Percentiles rank a stretch among this genome's conserved stretches.
Conservation (phyloP, 768 basidiomycete species). For the Suillus paluster region DNA sequence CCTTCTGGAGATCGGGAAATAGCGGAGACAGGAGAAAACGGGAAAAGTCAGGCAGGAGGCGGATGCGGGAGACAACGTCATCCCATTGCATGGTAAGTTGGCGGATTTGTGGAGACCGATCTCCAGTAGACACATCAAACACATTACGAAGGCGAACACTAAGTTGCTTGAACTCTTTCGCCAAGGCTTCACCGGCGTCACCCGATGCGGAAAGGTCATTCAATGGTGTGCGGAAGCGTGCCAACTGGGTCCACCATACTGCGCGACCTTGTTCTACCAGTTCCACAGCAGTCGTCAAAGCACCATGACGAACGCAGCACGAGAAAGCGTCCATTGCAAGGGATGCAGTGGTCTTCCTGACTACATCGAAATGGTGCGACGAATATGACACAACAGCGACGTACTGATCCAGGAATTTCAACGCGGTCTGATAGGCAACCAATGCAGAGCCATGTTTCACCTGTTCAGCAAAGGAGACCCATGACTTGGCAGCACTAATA, state of each 20-base stretch:
- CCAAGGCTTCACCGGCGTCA: background rate
- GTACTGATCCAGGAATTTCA: conserved; percentile 27
- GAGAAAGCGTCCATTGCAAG: conserved; percentile 10
- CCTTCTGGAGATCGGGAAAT: conserved; percentile 16
- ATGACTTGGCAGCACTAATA: conserved; percentile 24
- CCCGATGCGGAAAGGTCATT: conserved; percentile 21
- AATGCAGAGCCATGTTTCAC: conserved; percentile 28
- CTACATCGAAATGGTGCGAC: conserved; percentile 14
- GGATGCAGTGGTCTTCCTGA: background rate
- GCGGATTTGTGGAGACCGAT: conserved; percentile 13
- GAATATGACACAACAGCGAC: conserved; percentile 18
- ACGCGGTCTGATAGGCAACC: conserved; percentile 29
- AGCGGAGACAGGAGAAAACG: conserved; percentile 19
- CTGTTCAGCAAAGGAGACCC: conserved; percentile 23
- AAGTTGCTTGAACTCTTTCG: conserved; percentile 11
- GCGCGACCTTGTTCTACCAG: conserved; percentile 35
- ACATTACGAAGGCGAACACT: conserved; percentile 10
- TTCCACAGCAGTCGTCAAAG: conserved; percentile 23
- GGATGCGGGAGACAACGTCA: conserved; percentile 10
- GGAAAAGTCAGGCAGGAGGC: conserved; percentile 17
- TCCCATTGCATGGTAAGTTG: conserved; percentile 13
- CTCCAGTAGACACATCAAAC: background rate
- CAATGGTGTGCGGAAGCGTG: conserved; percentile 27
- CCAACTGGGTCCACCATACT: conserved; percentile 32
- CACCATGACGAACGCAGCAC: conserved; percentile 14